These are phyloP conservation scores for Triticum dicoccoides DNA, from an alignment of 176 grass and related monocot species.

Conservation along the genomic window DNA sequence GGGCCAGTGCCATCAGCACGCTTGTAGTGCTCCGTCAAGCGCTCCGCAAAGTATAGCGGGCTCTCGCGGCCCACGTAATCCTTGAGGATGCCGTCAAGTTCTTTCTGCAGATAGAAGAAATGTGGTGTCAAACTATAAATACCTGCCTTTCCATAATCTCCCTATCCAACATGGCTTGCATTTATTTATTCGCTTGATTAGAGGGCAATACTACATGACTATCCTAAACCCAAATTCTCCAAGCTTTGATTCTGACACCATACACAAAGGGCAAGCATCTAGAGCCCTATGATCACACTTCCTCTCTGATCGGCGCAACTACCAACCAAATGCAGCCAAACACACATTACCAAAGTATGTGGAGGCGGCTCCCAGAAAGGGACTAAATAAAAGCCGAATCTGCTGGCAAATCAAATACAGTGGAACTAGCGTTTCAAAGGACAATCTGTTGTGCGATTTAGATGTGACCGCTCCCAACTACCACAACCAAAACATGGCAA, in stretches of 20 bases:
- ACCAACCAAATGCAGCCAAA: background rate
- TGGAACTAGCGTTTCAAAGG: background rate
- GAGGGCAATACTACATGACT: background rate
- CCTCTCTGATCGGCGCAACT: background rate
- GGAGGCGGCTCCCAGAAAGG: background rate
- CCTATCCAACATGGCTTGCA: background rate
- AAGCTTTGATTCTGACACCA: background rate
- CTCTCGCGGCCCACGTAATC: constrained; percentile 93
- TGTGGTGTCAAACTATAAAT: background rate
- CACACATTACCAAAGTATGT: background rate
- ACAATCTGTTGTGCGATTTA: background rate
- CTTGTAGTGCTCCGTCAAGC: constrained; percentile 74
- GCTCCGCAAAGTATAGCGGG: constrained; percentile 96
- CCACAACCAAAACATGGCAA: background rate
- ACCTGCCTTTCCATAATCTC: background rate
- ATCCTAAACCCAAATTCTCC: background rate
- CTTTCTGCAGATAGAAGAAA: constrained; percentile 42
- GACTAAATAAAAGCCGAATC: background rate
- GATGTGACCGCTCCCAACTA: background rate
- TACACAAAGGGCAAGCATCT: background rate
- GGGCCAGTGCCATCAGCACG: constrained; percentile 60
- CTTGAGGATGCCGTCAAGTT: constrained; percentile 76
- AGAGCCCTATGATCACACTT: background rate
- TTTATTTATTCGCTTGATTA: background rate
- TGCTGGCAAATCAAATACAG: background rate